Percentiles rank a stretch among this genome's conserved stretches.
Evolutionary conservation across 192 early-diverging fungal genomes (phyloP).

Genomic region (Mortierella claussenii): DNA sequence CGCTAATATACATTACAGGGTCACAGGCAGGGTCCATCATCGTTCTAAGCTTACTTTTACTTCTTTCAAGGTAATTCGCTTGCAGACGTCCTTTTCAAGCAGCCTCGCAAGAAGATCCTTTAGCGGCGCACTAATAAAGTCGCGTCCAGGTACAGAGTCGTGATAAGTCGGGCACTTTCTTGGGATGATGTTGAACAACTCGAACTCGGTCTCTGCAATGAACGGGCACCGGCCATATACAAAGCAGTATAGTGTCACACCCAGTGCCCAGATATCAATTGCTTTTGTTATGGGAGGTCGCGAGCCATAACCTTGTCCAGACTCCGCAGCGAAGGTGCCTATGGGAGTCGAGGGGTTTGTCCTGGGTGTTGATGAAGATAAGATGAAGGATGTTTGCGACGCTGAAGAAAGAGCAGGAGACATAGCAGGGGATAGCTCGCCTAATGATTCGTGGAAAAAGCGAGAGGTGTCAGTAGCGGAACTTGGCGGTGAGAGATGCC

Average conservation of each 20-base stretch:
- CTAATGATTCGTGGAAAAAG: slow-evolving; percentile 3
- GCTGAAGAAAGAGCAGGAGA: slow-evolving; percentile 32
- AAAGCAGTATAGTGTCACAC: slow-evolving; percentile 95
- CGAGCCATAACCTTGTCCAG: slow-evolving; percentile 21
- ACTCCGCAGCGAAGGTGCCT: slow-evolving; percentile 14
- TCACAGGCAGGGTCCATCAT: too few species aligned
- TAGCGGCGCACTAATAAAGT: slow-evolving; percentile 65
- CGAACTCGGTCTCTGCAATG: slow-evolving; percentile 93
- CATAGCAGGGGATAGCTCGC: slow-evolving; percentile 40
- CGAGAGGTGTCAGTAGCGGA: too few species aligned
- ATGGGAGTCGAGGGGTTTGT: slow-evolving; percentile 31
- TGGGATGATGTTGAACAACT: slow-evolving; percentile 93
- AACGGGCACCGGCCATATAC: slow-evolving; percentile 94
- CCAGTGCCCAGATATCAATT: slow-evolving; percentile 98
- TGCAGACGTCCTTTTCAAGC: slow-evolving; percentile 88
- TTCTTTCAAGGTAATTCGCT: slow-evolving; percentile 86
- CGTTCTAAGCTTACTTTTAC: slow-evolving; percentile 86
- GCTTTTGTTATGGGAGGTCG: slow-evolving; percentile 77
- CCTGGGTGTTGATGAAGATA: slow-evolving; percentile 35
- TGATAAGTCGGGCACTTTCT: slow-evolving; percentile 71
- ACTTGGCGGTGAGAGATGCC: too few species aligned
- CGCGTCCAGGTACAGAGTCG: slow-evolving; percentile 59
- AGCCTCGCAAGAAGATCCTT: slow-evolving; percentile 78
- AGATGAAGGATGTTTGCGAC: slow-evolving; percentile 42
- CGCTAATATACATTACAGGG: too few species aligned